phyloP scores from a whole-genome alignment of 768 basidiomycete genomes.

The Coprinopsis marcescibilis region DNA sequence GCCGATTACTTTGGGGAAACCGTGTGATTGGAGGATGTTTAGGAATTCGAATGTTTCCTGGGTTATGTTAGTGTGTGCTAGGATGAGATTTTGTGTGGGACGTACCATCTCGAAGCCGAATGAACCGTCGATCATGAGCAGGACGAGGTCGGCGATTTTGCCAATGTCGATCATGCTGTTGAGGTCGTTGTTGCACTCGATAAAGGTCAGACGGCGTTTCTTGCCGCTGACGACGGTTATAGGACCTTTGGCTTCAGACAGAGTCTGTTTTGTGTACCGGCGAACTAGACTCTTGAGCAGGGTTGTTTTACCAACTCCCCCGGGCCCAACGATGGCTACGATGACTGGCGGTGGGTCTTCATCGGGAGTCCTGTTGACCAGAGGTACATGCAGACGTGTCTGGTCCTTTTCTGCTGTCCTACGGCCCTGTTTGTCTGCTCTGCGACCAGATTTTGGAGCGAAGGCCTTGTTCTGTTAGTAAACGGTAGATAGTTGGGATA shows the following conservation, averaged over 20 bases:
- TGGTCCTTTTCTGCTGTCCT: conserved; percentile 92
- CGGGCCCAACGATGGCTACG: conserved; percentile 91
- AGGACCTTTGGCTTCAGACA: conserved; percentile 86
- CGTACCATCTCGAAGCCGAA: conserved; percentile 98
- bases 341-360: conserved; percentile 90
- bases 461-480: conserved; percentile 58
- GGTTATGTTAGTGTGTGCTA: neutral
- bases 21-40: conserved; percentile 93
- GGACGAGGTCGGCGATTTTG: conserved; percentile 92
- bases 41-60: conserved; percentile 99
- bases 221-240: conserved; percentile 94
- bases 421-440: conserved; percentile 84
- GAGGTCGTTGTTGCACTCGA: conserved; percentile 96
- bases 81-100: conserved; percentile 2
- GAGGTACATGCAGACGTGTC: conserved; percentile 90
- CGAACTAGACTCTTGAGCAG: conserved; percentile 87
- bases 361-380: conserved; percentile 91
- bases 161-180: conserved; percentile 98
- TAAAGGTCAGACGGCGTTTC: conserved; percentile 87
- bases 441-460: conserved; percentile 84
- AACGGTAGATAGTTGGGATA: neutral
- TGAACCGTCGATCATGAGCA: conserved; percentile 96
- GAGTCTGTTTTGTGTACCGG: conserved; percentile 89
- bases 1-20: conserved; percentile 98
- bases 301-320: conserved; percentile 96